Evolutionary conservation across 2,329 filamentous ascomycete species (phyloP).

Genomic region (Phyllosticta citriasiana): DNA sequence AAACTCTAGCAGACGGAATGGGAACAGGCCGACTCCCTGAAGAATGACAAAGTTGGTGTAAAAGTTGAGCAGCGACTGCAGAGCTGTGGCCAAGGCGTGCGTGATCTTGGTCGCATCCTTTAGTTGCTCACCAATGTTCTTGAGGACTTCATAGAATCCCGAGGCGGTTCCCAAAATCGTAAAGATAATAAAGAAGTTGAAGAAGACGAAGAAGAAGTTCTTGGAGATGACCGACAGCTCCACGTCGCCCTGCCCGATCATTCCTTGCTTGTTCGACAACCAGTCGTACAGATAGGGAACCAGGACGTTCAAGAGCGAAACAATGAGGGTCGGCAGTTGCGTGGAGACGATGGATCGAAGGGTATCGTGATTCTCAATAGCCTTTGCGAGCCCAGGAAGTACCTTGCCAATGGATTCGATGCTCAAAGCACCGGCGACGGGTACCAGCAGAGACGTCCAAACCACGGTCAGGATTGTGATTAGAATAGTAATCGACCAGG

Average conservation of each 20-base stretch:
- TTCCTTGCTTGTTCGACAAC: constrained; percentile 82
- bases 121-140: constrained; percentile 59
- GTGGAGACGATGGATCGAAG: constrained; percentile 72
- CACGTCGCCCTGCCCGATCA: constrained; percentile 89
- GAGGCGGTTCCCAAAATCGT: constrained; percentile 75
- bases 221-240: constrained; percentile 94
- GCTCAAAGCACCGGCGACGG: constrained; percentile 69
- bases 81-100: constrained; percentile 60
- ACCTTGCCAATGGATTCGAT: constrained; percentile 68
- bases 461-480: constrained; percentile 77
- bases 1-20: constrained; percentile 82
- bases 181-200: constrained; percentile 96
- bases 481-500: constrained; percentile 74
- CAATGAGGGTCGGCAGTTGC: constrained; percentile 72
- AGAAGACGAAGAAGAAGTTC: constrained; percentile 99
- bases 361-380: constrained; percentile 58
- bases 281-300: constrained; percentile 94
- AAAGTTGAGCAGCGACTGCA: constrained; percentile 68
- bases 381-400: constrained; percentile 58
- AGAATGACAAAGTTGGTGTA: constrained; percentile 92
- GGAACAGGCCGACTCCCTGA: constrained; percentile 86
- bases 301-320: constrained; percentile 78
- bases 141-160: constrained; percentile 57
- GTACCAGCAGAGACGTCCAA: constrained; percentile 75
- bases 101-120: constrained; percentile 73